Evolutionary conservation across 106 monocot species (phyloP), one percentile per base, ranked within the genome.

Genomic region (Phalaenopsis equestris): DNA sequence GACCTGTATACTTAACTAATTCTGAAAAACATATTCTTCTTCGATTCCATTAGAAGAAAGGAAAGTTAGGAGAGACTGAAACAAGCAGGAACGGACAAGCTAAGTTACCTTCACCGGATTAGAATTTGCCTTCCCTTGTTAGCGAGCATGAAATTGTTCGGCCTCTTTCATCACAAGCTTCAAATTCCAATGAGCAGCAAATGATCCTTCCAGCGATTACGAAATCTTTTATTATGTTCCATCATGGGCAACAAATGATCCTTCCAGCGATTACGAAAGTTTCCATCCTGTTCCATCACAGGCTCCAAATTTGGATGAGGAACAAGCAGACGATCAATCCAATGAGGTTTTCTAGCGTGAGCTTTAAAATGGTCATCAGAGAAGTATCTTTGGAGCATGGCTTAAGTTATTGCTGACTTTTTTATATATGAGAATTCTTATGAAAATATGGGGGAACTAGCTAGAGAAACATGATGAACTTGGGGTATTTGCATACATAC

Each of bases 381-480:
- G n/a, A 73, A 81, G 83, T 75, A 79, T 91, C 42, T 91, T 94
- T 42, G 77, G 73, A 82, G 73, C 85, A 41, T 67, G 90, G 56
- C 80, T 94, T 24, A 90, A 81, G 75, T 76, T 87, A 84, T 84
- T 47, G 81, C 64, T 17, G 36, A 45, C 19, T 55, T 88, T 12
- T 42, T 56, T 75, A 86, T 86, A 57, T 86, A 76, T 46, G 83
- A 76, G 42, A 75, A 65, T n/a, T 39, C 48, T 67, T 47, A 55
- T 39, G 84, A 80, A 48, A 81, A 91, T 37, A 41, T 86, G 67
- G 81, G 75, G 12, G 83, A 84, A 45, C 89, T 94, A n/a, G n/a
- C n/a, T n/a, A 39, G 55, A 83, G 75, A 55, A 81, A 46, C 56
- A 94, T 77, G 49, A 48, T 14, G 87, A 94, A 74, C 87, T 94